These are phyloP conservation scores for Periconia sp. DNA, from an alignment of 2,329 filamentous ascomycete genomes.

Conservation along the genomic window DNA sequence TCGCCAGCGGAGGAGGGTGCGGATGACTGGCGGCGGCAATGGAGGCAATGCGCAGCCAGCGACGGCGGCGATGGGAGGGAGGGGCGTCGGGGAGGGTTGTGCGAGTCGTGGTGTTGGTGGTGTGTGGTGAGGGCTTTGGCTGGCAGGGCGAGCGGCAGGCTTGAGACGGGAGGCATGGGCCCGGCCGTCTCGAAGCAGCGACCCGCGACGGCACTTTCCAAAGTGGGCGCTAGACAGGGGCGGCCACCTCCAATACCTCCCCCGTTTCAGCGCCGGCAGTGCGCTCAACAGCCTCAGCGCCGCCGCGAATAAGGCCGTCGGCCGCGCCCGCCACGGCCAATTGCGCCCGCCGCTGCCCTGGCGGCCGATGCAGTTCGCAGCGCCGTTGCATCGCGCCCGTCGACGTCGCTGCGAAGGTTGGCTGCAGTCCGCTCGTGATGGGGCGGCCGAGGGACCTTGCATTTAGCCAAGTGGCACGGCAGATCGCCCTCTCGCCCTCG, in stretches of 20 bases:
- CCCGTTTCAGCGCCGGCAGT: constrained; percentile 36
- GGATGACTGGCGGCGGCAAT: constrained; percentile 3
- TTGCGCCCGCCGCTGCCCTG: constrained; percentile 3
- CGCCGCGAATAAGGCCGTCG: constrained; percentile 13
- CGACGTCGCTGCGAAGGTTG: too few species aligned
- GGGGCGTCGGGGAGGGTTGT: constrained; percentile 19
- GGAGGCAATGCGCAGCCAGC: constrained; percentile 16
- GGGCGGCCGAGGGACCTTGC: constrained; percentile 9
- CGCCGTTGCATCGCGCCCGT: constrained; percentile 2
- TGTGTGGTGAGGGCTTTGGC: constrained; percentile 15
- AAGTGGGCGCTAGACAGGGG: constrained; percentile 26
- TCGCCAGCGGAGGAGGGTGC: constrained; percentile 13
- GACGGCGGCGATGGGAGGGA: constrained; percentile 9
- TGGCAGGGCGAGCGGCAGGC: constrained; percentile 21
- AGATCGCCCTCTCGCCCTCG: constrained; percentile 24
- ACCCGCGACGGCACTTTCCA: constrained; percentile 30
- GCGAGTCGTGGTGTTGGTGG: constrained; percentile 31
- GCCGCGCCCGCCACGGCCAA: constrained; percentile 12
- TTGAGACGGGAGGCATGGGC: constrained; percentile 27
- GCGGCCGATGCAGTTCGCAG: neutral
- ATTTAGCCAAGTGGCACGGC: constrained; percentile 29
- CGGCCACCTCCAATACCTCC: constrained; percentile 18
- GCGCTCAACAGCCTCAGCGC: constrained; percentile 17
- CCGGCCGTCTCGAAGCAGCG: constrained; percentile 19
- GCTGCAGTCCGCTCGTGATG: too few species aligned